These are phyloP conservation scores for Dactylellina leptospora DNA, from an alignment of 2,329 filamentous ascomycete species.

Conservation along the genomic window DNA sequence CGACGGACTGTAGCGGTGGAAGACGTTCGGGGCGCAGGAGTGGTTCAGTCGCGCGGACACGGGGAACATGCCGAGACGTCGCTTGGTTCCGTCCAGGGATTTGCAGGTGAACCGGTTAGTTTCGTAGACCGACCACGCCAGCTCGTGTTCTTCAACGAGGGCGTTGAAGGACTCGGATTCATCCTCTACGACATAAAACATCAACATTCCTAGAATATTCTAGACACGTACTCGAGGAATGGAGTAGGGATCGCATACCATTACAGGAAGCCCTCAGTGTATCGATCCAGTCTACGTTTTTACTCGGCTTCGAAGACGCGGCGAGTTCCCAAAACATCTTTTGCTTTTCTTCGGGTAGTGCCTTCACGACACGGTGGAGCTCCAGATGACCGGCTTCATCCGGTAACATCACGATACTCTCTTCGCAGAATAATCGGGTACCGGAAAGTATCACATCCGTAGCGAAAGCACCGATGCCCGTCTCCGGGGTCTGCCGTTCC, in stretches of 20 bases:
- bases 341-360: constrained; percentile 1
- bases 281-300: constrained; percentile 35
- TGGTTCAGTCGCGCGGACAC: constrained; percentile 58
- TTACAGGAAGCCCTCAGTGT: constrained; percentile 9
- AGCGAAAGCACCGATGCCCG: constrained; percentile 34
- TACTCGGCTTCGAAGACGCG: constrained; percentile 42
- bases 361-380: constrained; percentile 12
- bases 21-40: constrained; percentile 57
- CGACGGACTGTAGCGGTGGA: constrained; percentile 56
- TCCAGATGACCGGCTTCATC: constrained; percentile 31
- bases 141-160: constrained; percentile 30
- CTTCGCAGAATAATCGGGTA: constrained; percentile 46
- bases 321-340: constrained; percentile 30
- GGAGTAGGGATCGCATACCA: constrained; percentile 5
- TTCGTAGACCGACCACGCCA: constrained; percentile 50
- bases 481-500: constrained; percentile 33
- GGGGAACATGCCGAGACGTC: constrained; percentile 55
- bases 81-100: background rate
- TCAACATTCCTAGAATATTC: too few species aligned
- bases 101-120: constrained; percentile 50
- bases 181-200: constrained; percentile 17
- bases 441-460: constrained; percentile 20
- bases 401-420: constrained; percentile 32
- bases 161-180: constrained; percentile 25
- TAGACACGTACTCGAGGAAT: background rate